These are phyloP conservation scores for Vitis rupestris DNA, from an alignment of 164 flowering plant species.

Conservation along the genomic window DNA sequence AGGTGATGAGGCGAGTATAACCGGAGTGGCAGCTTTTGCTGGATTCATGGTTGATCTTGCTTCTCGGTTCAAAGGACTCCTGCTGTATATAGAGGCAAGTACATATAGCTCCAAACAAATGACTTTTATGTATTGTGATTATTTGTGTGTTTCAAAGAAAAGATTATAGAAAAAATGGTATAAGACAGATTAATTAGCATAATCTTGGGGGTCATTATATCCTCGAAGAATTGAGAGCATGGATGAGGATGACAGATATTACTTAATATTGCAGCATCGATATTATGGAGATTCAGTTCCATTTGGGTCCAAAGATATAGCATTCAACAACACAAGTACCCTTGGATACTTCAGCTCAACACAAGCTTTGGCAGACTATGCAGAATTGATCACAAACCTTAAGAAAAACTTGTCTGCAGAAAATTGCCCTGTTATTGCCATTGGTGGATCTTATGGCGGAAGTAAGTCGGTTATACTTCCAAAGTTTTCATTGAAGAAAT, in stretches of 20 bases:
- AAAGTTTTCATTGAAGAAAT: not conserved
- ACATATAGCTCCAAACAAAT: not conserved
- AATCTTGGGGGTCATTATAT: too few species aligned
- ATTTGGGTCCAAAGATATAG: not conserved
- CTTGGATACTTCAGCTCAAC: slow-evolving; percentile 34
- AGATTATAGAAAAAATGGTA: not conserved
- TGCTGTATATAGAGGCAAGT: slow-evolving; percentile 11
- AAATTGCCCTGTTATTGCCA: slow-evolving; percentile 26
- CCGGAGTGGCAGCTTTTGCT: not conserved
- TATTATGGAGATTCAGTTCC: slow-evolving; percentile 14
- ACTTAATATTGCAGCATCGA: slow-evolving; percentile 5
- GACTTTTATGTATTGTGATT: not conserved
- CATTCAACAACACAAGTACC: slow-evolving; percentile 15
- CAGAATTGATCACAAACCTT: slow-evolving; percentile 22
- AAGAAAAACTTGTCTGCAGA: slow-evolving; percentile 17
- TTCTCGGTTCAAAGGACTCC: not conserved
- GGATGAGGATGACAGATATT: not conserved
- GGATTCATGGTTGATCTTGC: slow-evolving; percentile 11
- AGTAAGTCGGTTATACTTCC: slow-evolving; percentile 19
- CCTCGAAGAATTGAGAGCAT: not conserved
- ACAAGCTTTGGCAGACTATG: slow-evolving; percentile 42
- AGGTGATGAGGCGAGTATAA: slow-evolving; percentile 2
- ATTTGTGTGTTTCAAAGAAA: not conserved
- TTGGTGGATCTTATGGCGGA: slow-evolving; percentile 43
- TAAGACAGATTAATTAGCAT: too few species aligned